These are phyloP conservation scores for Allantophomopsis lycopodina DNA, from an alignment of 2,329 filamentous ascomycete species.

Conservation along the genomic window DNA sequence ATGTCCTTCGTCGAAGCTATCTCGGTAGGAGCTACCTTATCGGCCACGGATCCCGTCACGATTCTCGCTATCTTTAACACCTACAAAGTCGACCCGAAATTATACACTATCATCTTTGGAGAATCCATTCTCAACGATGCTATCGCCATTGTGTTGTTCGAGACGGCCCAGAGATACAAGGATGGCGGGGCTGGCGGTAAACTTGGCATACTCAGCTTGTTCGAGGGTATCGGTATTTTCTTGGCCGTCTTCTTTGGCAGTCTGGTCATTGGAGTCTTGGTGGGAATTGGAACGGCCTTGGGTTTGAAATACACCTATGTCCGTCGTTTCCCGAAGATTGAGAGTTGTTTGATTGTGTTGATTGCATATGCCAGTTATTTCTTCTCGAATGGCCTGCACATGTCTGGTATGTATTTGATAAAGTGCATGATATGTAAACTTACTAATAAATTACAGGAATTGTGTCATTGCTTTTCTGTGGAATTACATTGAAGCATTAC, in stretches of 20 bases:
- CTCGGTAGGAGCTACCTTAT: slow-evolving; percentile 89
- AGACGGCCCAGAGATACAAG: slow-evolving; percentile 89
- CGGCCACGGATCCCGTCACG: slow-evolving; percentile 92
- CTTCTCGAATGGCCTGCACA: slow-evolving; percentile 87
- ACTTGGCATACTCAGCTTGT: slow-evolving; percentile 67
- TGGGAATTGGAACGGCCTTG: slow-evolving; percentile 78
- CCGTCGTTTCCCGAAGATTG: slow-evolving; percentile 84
- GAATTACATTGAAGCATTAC: slow-evolving; percentile 96
- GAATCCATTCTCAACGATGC: slow-evolving; percentile 98
- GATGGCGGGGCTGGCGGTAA: slow-evolving; percentile 55
- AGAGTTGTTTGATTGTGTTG: slow-evolving; percentile 86
- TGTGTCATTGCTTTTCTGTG: slow-evolving; percentile 91
- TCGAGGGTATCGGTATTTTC: slow-evolving; percentile 90
- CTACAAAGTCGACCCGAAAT: slow-evolving; percentile 96
- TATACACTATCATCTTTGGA: slow-evolving; percentile 97
- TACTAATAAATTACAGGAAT: slow-evolving; percentile 31
- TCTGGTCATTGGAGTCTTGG: slow-evolving; percentile 72
- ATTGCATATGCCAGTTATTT: slow-evolving; percentile 97
- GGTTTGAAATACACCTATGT: slow-evolving; percentile 92
- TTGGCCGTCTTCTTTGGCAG: slow-evolving; percentile 93
- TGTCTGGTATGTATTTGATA: slow-evolving; percentile 63
- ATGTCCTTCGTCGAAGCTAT: slow-evolving; percentile 94
- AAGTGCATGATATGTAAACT: slow-evolving; percentile 4
- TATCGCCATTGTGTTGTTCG: slow-evolving; percentile 95
- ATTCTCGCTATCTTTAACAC: slow-evolving; percentile 98